Evolutionary conservation across 1,284 basidiomycete species (phyloP), one percentile per base, ranked within the genome.

Genomic region (Stygiomarasmius scandens): DNA sequence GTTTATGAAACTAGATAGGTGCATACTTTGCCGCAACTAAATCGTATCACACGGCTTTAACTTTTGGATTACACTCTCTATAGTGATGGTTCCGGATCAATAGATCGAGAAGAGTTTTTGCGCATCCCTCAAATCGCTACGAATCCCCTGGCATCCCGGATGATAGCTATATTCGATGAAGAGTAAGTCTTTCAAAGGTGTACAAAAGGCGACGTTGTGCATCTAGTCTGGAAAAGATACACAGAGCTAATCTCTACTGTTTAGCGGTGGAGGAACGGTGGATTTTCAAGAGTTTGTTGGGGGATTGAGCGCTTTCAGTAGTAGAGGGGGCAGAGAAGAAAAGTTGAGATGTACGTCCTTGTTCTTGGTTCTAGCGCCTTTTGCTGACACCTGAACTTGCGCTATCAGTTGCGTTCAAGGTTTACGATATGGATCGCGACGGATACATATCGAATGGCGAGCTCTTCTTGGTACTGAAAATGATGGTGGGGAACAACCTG

Each of bases 161-260:
- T 99, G 92, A 99, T 99, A 69, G 96, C 96, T 53, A 99, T 99
- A 69, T 99, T 99, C 70, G 96, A 99, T 69, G 95, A 98, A 76
- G 96, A 99, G 95, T 97, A 66, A 74, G 93, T 78, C 6, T 12
- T 12, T 32, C 38, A 4, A 19, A 4, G 6, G 16, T 6, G n/a
- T n/a, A 12, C 8, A n/a, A 41, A 41, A 9, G 38, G 38, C 5
- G n/a, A 41, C n/a, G 4, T 41, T 16, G 8, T 41, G 29, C 29
- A 12, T 32, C 29, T 12, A 12, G 6, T 32, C 29, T 32, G 29
- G 6, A 5, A 32, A 12, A 12, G 12, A 32, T 32, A n/a, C n/a
- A n/a, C n/a, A n/a, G n/a, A n/a, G n/a, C n/a, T n/a, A n/a, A n/a
- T 32, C 29, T 32, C 29, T 32, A 32, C 29, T 32, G 12, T 41